These are phyloP conservation scores for Spizellomyces sp. DNA, from an alignment of 192 early-diverging fungal genomes.

Conservation along the genomic window DNA sequence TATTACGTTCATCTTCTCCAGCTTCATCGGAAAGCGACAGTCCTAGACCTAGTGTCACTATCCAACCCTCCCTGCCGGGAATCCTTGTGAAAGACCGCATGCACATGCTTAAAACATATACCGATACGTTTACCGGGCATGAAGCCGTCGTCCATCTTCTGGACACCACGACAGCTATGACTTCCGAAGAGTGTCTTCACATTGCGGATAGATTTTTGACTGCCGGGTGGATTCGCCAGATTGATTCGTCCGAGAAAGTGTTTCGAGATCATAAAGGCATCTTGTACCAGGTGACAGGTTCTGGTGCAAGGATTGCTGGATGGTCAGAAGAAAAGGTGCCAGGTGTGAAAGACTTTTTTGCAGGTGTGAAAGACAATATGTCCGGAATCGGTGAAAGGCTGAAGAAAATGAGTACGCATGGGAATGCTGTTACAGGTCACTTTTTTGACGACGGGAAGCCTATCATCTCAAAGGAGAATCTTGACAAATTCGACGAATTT, in stretches of 20 bases:
- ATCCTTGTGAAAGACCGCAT: constrained; percentile 32
- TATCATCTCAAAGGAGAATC: constrained; percentile 18
- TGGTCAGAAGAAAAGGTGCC: constrained; percentile 34
- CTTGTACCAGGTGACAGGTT: constrained; percentile 37
- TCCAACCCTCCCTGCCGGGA: neutral
- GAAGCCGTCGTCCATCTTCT: constrained; percentile 40
- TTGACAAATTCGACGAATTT: constrained; percentile 19
- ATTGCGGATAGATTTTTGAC: constrained; percentile 32
- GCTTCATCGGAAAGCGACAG: too few species aligned
- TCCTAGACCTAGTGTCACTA: neutral
- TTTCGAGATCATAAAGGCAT: constrained; percentile 26
- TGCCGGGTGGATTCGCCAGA: constrained; percentile 29
- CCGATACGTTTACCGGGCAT: constrained; percentile 36
- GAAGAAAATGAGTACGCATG: neutral
- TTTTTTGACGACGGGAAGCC: neutral
- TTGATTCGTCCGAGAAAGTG: constrained; percentile 3
- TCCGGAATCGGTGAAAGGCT: neutral
- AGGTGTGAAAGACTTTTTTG: constrained; percentile 10
- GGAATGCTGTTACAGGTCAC: neutral
- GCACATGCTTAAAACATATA: constrained; percentile 30
- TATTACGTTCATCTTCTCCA: neutral
- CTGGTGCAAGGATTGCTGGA: constrained; percentile 23
- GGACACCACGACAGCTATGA: constrained; percentile 19
- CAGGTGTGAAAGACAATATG: neutral
- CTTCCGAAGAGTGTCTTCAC: constrained; percentile 27